A percentile compares a stretch with the other conserved stretches of the same genome.
These are phyloP conservation scores for Hydrangea macrophylla DNA, from an alignment of 148 eudicot genomes.

Conservation along the genomic window DNA sequence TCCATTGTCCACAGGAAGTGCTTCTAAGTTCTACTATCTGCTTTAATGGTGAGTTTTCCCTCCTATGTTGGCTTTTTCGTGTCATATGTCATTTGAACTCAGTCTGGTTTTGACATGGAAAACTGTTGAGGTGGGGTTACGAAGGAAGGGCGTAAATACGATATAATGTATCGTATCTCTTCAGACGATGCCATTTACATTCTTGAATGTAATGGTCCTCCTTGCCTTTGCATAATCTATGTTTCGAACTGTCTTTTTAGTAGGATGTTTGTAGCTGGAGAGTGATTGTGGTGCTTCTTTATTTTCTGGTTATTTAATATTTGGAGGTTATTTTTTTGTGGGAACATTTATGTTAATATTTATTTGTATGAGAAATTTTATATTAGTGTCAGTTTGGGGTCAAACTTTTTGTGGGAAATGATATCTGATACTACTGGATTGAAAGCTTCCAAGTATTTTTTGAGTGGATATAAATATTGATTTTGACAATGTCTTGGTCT, in stretches of 20 bases:
- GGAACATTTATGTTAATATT: slow-evolving; percentile 20
- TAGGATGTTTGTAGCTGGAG: slow-evolving; percentile 28
- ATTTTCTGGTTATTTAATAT: not conserved
- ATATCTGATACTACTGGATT: slow-evolving; percentile 14
- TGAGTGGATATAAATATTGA: slow-evolving; percentile 1
- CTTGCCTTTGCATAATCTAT: not conserved
- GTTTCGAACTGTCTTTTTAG: slow-evolving; percentile 15
- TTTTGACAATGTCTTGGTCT: not conserved
- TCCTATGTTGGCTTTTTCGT: slow-evolving; percentile 13
- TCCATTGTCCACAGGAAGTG: slow-evolving; percentile 42
- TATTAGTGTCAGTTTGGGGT: slow-evolving; percentile 22
- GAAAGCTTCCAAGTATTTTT: not conserved
- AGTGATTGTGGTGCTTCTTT: slow-evolving; percentile 23
- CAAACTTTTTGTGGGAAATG: not conserved
- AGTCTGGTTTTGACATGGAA: slow-evolving; percentile 15
- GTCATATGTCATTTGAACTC: slow-evolving; percentile 16
- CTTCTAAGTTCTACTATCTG: slow-evolving; percentile 21
- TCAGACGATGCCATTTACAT: not conserved
- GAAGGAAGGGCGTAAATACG: slow-evolving; percentile 15
- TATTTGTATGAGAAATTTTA: slow-evolving; percentile 25
- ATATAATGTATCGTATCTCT: slow-evolving; percentile 4
- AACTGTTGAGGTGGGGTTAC: not conserved
- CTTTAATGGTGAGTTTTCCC: slow-evolving; percentile 17
- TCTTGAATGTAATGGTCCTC: slow-evolving; percentile 8
- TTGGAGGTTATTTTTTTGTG: slow-evolving; percentile 10